Base-by-base conservation (phyloP, 1,284 basidiomycete genomes). In the Apiotrichum porosum region DNA sequence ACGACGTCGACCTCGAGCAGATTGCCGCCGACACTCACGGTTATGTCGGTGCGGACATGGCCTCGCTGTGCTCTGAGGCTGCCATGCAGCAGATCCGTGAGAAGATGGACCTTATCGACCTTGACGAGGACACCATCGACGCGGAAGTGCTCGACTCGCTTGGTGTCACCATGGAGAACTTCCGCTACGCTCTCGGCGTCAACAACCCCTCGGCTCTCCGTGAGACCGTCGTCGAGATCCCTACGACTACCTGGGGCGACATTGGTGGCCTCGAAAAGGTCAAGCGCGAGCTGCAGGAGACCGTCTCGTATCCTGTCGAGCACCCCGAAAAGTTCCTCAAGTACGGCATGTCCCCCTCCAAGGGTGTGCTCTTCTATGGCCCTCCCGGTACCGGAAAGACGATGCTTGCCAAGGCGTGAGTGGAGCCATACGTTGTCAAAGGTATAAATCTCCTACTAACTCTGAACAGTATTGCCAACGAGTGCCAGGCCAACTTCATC, bases 261-360 rank as follows among this genome's bases (percentile, higher is more conserved):
- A 86, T 99, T 69, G 94, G 94, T 83, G 94, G 95, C 76, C 83
- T 99, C 75, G 94, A 95, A 56, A 97, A 97, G 77, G 94, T 98
- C 85, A 98, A 98, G 80, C 84, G 84, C 76, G 94, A 99, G 77
- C 80, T 99, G 39, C 95, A 98, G 74, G 95, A 98, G 78, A 98
- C 95, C 10, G 94, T 99, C 1, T 93, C 97, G 68, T 98, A 97
- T 79, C 95, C 95, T 46, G 94, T 98, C 74, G 95, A 98, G 76
- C 95, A 98, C 71, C 95, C 95, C 56, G 95, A 98, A 74, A 97
- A 97, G 79, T 98, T 98, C 89, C 81, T 97, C 85, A 98, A 98
- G 79, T 98, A 98, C 66, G 95, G 95, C 59, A 95, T 98, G 89
- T 91, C 91, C 33, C 94, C 95, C 4, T 95, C 91, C 33, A 97